Percentiles rank a stretch among this genome's conserved stretches.
phyloP scores from a whole-genome alignment of 352 stramenopile genomes.

The Phytophthora idaei region DNA sequence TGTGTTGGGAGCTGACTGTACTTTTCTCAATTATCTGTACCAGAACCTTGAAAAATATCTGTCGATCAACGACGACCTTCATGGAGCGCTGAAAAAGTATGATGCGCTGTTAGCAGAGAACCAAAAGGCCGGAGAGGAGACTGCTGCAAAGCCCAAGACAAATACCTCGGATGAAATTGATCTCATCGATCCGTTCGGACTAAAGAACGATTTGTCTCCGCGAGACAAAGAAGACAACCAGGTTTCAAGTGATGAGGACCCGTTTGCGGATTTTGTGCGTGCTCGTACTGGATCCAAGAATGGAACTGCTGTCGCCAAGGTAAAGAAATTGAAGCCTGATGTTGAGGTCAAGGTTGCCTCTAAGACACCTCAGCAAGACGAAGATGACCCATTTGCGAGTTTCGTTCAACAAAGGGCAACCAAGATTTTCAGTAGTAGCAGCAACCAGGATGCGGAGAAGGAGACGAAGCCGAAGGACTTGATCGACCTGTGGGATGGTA shows the following conservation, averaged over 20 bases:
- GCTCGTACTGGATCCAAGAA: constrained; percentile 36
- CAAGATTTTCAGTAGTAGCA: constrained; percentile 43
- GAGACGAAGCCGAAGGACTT: constrained; percentile 50
- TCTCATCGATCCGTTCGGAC: constrained; percentile 38
- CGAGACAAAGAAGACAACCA: constrained; percentile 45
- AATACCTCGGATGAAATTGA: constrained; percentile 21
- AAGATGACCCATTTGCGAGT: constrained; percentile 70
- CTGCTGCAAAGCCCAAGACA: constrained; percentile 4
- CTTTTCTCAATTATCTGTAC: not conserved
- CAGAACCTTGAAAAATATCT: constrained; percentile 73
- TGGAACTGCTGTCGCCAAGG: constrained; percentile 1
- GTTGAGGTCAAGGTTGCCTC: constrained; percentile 12
- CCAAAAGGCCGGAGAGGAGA: constrained; percentile 24
- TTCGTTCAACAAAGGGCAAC: constrained; percentile 62
- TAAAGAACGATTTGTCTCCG: constrained; percentile 14
- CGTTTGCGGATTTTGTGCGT: constrained; percentile 69
- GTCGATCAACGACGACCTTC: constrained; percentile 70
- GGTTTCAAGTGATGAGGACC: constrained; percentile 49
- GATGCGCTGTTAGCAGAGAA: constrained; percentile 45
- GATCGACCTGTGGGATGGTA: constrained; percentile 76
- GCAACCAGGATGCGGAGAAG: constrained; percentile 24
- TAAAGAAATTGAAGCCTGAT: constrained; percentile 7
- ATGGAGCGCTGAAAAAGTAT: constrained; percentile 64
- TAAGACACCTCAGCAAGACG: constrained; percentile 27
- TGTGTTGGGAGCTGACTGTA: not conserved